Percentiles rank a stretch among this genome's conserved stretches.
These are phyloP conservation scores for Acorus gramineus DNA, from an alignment of 106 monocot species.

Conservation along the genomic window DNA sequence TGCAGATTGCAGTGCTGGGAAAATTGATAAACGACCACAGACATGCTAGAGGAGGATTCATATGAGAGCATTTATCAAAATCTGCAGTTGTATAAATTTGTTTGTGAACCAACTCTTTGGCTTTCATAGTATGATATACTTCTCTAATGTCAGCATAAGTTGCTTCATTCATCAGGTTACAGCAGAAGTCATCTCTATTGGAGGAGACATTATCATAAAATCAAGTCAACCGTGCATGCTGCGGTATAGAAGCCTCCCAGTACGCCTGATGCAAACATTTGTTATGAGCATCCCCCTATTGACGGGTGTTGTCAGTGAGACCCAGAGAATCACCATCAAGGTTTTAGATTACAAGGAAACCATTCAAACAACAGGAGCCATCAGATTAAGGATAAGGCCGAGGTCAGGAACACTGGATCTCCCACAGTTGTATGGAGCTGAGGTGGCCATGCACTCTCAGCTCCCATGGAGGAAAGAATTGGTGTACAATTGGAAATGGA, in stretches of 20 bases:
- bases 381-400: conserved; percentile 40
- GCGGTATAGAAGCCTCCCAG: conserved; percentile 45
- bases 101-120: too few species aligned
- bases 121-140: too few species aligned
- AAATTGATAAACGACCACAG: too few species aligned
- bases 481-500: conserved; percentile 66
- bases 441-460: conserved; percentile 29
- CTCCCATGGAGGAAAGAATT: conserved; percentile 52
- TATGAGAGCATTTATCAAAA: too few species aligned
- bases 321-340: conserved; percentile 32
- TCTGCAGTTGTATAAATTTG: too few species aligned
- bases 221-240: conserved; percentile 80
- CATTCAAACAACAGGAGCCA: conserved; percentile 21
- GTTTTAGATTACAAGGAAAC: conserved; percentile 44
- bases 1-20: too few species aligned
- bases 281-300: conserved; percentile 52
- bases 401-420: conserved; percentile 52
- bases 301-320: conserved; percentile 28
- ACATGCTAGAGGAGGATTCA: too few species aligned
- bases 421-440: conserved; percentile 49
- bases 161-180: conserved; percentile 25
- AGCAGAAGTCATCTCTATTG: conserved; percentile 37
- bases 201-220: conserved; percentile 13
- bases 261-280: conserved; percentile 46
- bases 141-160: too few species aligned